Base-by-base conservation (phyloP, 352 stramenopile species). In the Phytopythium oedochilum region DNA sequence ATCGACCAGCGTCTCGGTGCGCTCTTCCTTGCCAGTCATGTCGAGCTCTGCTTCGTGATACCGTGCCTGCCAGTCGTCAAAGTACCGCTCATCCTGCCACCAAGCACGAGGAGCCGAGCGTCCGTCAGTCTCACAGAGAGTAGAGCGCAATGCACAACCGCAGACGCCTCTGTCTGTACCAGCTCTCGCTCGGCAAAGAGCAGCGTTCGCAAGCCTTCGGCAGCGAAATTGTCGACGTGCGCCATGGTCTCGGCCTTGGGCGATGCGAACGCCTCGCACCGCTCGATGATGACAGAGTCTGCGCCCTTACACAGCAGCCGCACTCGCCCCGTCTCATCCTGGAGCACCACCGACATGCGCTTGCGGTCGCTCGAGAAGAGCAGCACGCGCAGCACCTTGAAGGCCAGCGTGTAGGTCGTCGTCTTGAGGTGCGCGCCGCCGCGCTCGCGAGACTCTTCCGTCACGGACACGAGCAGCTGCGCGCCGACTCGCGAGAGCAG, bases 171-270 rank as follows among this genome's bases (percentile, higher is more conserved):
- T 9, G 17, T 8, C 66, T 71, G n/a, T 55, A 93, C 83, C 62
- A 95, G 47, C 36, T 77, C 48, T 47, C 81, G 68, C 52, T 96
- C 78, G 0, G 84, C 82, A 40, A 97, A 85, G 0, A 96, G 66
- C 46, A 97, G 67, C 51, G 90, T 96, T 1, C 90, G 82, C 31
- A 94, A 84, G 2, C 88, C 89, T 58, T 96, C 87, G 6, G 71
- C 67, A 0, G 87, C 87, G 51, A 97, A 97, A 17, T 82, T 64
- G 3, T 86, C 86, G 1, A 96, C 71, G 55, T 97, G 88, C 15
- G 72, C 65, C 66, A 92, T 83, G 2, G 83, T 89, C 23, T 64
- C 68, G 1, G 52, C 53, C 23, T 76, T 77, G 23, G 70, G 59
- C 18, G 80, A 88, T 29, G 86, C 34, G 60, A 82, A 91, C 0